phyloP scores from a whole-genome alignment of 2,329 filamentous ascomycete genomes.

The Curvularia sp. region DNA sequence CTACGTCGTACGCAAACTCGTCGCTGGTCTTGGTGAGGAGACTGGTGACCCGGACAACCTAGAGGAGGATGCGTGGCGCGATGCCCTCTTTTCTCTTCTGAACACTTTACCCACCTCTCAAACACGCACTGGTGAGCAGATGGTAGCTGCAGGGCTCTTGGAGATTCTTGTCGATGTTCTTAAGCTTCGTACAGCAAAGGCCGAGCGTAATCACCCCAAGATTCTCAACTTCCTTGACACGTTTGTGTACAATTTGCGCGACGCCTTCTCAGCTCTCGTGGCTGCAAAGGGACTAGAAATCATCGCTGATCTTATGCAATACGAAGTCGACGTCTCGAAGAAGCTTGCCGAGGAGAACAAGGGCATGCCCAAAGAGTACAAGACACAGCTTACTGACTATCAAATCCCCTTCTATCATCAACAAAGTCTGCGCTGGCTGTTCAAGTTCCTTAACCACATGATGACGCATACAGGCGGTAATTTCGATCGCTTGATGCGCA shows the following conservation, averaged over 20 bases:
- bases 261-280: slow-evolving; percentile 84
- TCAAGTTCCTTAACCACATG: slow-evolving; percentile 96
- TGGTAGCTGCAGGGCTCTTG: slow-evolving; percentile 88
- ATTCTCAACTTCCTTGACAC: slow-evolving; percentile 88
- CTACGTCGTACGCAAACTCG: slow-evolving; percentile 89
- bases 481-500: slow-evolving; percentile 87
- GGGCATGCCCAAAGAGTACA: slow-evolving; percentile 75
- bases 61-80: slow-evolving; percentile 87
- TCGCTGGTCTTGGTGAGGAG: slow-evolving; percentile 74
- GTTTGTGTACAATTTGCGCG: slow-evolving; percentile 83
- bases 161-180: slow-evolving; percentile 90
- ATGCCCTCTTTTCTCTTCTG: slow-evolving; percentile 86
- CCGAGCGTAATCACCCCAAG: slow-evolving; percentile 82
- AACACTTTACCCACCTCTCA: slow-evolving; percentile 77
- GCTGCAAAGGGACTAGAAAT: slow-evolving; percentile 83
- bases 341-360: slow-evolving; percentile 70
- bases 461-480: slow-evolving; percentile 84
- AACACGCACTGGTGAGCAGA: slow-evolving; percentile 77
- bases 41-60: slow-evolving; percentile 61
- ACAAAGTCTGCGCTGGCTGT: slow-evolving; percentile 88
- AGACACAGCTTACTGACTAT: slow-evolving; percentile 88
- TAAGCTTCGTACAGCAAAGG: slow-evolving; percentile 79
- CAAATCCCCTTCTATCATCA: slow-evolving; percentile 92
- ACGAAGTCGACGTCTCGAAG: slow-evolving; percentile 76
- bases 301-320: slow-evolving; percentile 85